Evolutionary conservation across 306 rosid genomes (phyloP).

Genomic region (Cicer arietinum): DNA sequence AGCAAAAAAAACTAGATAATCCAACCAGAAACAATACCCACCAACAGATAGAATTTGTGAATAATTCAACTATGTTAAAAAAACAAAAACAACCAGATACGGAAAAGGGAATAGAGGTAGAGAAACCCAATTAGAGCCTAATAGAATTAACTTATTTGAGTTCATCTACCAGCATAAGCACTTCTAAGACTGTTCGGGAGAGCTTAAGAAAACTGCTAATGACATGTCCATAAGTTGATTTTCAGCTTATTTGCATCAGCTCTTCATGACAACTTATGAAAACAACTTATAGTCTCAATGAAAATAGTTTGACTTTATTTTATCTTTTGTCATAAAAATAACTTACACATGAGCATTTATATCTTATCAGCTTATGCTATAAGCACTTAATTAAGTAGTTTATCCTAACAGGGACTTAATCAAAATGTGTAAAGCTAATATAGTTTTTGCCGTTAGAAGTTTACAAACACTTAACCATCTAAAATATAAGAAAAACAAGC

Average conservation of each 20-base stretch:
- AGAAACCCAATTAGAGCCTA: not conserved
- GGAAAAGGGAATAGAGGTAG: not conserved
- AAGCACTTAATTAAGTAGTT: not conserved
- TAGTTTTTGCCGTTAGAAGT: not conserved
- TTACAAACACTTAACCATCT: not conserved
- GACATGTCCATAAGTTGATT: too few relatives aligned
- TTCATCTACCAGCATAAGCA: not conserved
- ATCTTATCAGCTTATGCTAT: not conserved
- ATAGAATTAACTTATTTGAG: not conserved
- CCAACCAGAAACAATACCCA: not conserved
- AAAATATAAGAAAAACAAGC: not conserved
- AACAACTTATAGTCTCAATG: not conserved
- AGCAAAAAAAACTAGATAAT: too few relatives aligned
- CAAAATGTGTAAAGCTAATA: not conserved
- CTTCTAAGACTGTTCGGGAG: not conserved
- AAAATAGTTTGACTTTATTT: not conserved
- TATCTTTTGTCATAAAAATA: not conserved
- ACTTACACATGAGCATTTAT: not conserved
- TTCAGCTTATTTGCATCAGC: too few relatives aligned
- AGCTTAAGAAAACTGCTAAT: not conserved
- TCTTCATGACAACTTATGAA: not conserved
- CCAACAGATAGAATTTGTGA: not conserved
- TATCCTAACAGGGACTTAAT: not conserved
- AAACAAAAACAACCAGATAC: not conserved
- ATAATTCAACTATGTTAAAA: not conserved